Evolutionary conservation across 768 basidiomycete genomes (phyloP).

Genomic region (Austroboletus eburneus): DNA sequence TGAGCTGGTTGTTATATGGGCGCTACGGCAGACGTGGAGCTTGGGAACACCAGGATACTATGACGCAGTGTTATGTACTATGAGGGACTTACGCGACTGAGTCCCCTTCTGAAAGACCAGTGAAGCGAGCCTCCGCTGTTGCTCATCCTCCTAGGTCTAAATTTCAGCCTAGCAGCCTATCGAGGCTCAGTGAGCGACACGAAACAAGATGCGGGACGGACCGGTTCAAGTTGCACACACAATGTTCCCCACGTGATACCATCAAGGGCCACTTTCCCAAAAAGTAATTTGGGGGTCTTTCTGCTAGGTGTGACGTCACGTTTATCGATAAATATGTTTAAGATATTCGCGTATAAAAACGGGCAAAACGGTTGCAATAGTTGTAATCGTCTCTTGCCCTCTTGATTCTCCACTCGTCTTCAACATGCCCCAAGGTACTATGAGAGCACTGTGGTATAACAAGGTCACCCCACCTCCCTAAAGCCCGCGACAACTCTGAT

Average conservation of each 20-base stretch:
- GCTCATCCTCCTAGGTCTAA: no score
- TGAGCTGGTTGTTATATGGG: no score
- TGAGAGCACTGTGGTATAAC: conserved; percentile 75
- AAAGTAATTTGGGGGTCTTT: conserved; percentile 4
- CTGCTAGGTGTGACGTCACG: conserved; percentile 10
- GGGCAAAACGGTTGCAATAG: conserved; percentile 1
- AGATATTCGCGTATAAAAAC: conserved; percentile 22
- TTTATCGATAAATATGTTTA: no score
- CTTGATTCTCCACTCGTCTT: not conserved
- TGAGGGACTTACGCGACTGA: conserved; percentile 44
- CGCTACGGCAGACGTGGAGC: no score
- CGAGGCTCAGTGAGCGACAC: no score
- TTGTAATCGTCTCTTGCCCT: conserved; percentile 2
- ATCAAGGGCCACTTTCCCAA: conserved; percentile 12
- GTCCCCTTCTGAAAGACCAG: conserved; percentile 48
- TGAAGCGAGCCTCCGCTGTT: conserved; percentile 31
- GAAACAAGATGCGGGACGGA: no score
- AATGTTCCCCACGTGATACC: conserved; percentile 12
- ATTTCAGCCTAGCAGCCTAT: no score
- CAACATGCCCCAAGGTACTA: conserved; percentile 55
- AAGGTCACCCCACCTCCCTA: conserved; percentile 37
- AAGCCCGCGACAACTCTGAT: conserved; percentile 8
- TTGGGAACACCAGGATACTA: not conserved
- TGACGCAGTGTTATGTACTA: conserved; percentile 1
- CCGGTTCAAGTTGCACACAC: not conserved